Evolutionary conservation across 108 stramenopile species (phyloP), one percentile per base, ranked within the genome.

Genomic region (Epithemia pelagica): DNA sequence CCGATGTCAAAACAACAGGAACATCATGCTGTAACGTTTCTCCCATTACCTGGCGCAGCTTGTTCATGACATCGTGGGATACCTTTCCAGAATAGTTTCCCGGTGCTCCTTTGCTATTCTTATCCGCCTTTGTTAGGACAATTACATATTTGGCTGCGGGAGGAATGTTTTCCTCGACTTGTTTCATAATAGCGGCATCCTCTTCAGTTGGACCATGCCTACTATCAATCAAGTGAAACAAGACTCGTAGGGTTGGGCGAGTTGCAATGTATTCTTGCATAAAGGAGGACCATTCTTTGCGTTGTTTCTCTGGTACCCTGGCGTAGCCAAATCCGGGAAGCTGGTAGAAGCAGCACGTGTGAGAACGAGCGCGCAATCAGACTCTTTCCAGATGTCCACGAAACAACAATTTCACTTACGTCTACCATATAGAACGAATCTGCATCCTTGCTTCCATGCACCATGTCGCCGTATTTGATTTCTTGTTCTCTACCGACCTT

Each of bases 311-410:
- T 18, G 95, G 89, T 1, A 87, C 95, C 66, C 91, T 91, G 54
- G 97, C 97, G 74, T 90, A 98, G 27, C 98, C 98, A 78, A 96
- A 96, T 15, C 97, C 97, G 0, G 92, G 92, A 20, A 98, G 70
- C 37, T 46, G 15, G 15, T 10, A 46, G 37, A 46, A 46, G 15
- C 37, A 15, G 15, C 10, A 46, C 10, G 37, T n/a, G n/a, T n/a
- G n/a, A n/a, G n/a, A n/a, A n/a, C n/a, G n/a, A n/a, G n/a, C n/a
- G n/a, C n/a, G n/a, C n/a, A n/a, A n/a, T n/a, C n/a, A n/a, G n/a
- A n/a, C n/a, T n/a, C n/a, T n/a, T n/a, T n/a, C n/a, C n/a, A n/a
- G n/a, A n/a, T n/a, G n/a, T 15, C 5, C 37, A 46, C 10, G 10
- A 46, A 46, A 46, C 37, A 46, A 15, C 15, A 46, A n/a, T n/a